These are phyloP conservation scores for Aspergillus awamori DNA, from an alignment of 2,329 filamentous ascomycete species.

Conservation along the genomic window DNA sequence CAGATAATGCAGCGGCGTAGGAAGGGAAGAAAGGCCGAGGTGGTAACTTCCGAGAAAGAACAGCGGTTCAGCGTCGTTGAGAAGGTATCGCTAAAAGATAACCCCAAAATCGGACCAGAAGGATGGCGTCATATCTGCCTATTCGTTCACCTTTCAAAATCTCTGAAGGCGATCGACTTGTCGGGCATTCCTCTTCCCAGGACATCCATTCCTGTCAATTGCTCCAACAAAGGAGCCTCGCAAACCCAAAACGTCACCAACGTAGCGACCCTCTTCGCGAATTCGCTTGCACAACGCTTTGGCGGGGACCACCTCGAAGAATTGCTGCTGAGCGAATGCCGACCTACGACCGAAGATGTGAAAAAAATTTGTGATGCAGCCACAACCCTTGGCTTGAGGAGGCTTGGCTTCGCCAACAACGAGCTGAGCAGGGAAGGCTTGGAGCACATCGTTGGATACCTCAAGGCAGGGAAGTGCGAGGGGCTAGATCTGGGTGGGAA, in stretches of 20 bases:
- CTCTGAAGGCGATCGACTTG: conserved; percentile 81
- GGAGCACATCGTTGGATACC: conserved; percentile 73
- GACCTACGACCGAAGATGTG: conserved; percentile 70
- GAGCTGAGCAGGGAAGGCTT: conserved; percentile 73
- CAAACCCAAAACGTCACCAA: conserved; percentile 46
- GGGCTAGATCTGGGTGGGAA: conserved; percentile 90
- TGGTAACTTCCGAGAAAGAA: conserved; percentile 32
- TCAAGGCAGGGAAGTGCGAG: conserved; percentile 76
- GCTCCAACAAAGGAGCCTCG: conserved; percentile 20
- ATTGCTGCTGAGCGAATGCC: conserved; percentile 79
- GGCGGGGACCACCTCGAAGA: conserved; percentile 78
- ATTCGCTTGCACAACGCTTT: conserved; percentile 74
- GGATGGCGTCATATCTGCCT: conserved; percentile 91
- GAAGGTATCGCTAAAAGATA: conserved; percentile 85
- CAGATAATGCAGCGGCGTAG: conserved; percentile 55
- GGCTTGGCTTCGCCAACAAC: conserved; percentile 83
- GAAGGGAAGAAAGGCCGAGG: conserved; percentile 41
- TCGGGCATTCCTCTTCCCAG: conserved; percentile 80
- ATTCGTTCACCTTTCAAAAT: conserved; percentile 87
- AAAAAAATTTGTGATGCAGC: conserved; percentile 78
- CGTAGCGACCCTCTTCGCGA: conserved; percentile 68
- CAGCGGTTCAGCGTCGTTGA: conserved; percentile 71
- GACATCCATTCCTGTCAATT: conserved; percentile 31
- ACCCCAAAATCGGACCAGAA: conserved; percentile 76
- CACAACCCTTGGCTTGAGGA: conserved; percentile 73